phyloP scores from a whole-genome alignment of 2,329 filamentous ascomycete genomes.

The Aspergillus brunneoviolaceus region DNA sequence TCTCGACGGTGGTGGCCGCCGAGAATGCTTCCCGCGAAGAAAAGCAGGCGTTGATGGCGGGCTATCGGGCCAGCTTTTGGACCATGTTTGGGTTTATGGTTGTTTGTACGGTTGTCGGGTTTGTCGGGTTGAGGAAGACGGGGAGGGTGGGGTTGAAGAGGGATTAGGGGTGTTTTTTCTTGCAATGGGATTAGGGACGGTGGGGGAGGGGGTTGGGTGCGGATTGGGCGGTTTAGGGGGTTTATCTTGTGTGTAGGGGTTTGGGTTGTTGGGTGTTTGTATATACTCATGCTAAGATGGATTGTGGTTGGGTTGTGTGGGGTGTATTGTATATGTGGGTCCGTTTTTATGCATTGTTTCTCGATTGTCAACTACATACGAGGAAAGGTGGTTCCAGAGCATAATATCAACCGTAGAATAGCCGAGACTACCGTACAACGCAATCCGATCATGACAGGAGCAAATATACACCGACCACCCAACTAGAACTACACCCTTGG shows the following conservation, averaged over 20 bases:
- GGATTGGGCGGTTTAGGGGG: neutral
- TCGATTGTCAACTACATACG: too few relatives aligned
- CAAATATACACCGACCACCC: neutral
- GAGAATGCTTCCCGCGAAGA: slow-evolving; percentile 1
- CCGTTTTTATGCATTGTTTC: too few relatives aligned
- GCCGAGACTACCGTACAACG: too few relatives aligned
- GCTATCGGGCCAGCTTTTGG: slow-evolving; percentile 57
- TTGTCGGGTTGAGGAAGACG: slow-evolving; percentile 46
- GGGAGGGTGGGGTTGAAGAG: slow-evolving; percentile 53
- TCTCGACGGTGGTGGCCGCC: slow-evolving; percentile 38
- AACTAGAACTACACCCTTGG: neutral
- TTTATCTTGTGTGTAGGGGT: neutral
- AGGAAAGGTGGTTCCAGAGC: too few relatives aligned
- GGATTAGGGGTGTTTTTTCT: slow-evolving; percentile 13
- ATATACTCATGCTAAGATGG: too few relatives aligned
- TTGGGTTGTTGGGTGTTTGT: too few relatives aligned
- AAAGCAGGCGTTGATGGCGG: slow-evolving; percentile 47
- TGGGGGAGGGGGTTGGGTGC: too few relatives aligned
- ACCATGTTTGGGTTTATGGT: slow-evolving; percentile 50
- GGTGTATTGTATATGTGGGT: too few relatives aligned
- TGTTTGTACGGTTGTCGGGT: slow-evolving; percentile 40
- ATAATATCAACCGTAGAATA: too few relatives aligned
- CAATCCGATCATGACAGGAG: neutral
- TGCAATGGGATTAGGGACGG: neutral
- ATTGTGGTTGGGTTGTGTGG: too few relatives aligned